Conservation (phyloP, 2,329 filamentous ascomycete genomes). For the Ceratocystis eucalypticola region DNA sequence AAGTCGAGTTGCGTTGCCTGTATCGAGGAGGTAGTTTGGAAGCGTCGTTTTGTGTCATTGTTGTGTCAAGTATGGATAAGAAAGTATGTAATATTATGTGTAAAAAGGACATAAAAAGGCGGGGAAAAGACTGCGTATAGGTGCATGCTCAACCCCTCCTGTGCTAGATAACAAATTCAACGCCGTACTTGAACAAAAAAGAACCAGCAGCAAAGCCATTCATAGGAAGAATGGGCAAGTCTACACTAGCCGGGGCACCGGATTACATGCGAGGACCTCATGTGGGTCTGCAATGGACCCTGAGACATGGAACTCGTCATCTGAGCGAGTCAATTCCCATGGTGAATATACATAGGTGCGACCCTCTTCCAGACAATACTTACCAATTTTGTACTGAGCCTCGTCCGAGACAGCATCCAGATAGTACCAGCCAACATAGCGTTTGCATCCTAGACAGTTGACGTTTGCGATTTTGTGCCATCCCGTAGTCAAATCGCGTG, state of each 20-base stretch:
- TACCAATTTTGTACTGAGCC: conserved; percentile 55
- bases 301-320: not conserved
- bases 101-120: not conserved
- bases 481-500: conserved; percentile 47
- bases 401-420: conserved; percentile 45
- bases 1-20: conserved; percentile 15
- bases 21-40: not conserved
- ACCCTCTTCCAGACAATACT: conserved; percentile 51
- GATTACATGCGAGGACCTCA: no score
- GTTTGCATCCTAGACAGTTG: conserved; percentile 40
- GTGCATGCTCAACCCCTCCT: not conserved
- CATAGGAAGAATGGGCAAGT: not conserved
- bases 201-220: not conserved
- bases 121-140: not conserved
- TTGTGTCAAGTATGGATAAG: not conserved
- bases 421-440: conserved; percentile 55
- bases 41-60: not conserved
- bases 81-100: not conserved
- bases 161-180: not conserved
- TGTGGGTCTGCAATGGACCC: not conserved
- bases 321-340: not conserved
- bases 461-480: conserved; percentile 53
- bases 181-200: not conserved
- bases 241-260: not conserved
- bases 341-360: conserved; percentile 7